These are phyloP conservation scores for Parietaria judaica DNA, from an alignment of 306 rosid species.

Conservation along the genomic window DNA sequence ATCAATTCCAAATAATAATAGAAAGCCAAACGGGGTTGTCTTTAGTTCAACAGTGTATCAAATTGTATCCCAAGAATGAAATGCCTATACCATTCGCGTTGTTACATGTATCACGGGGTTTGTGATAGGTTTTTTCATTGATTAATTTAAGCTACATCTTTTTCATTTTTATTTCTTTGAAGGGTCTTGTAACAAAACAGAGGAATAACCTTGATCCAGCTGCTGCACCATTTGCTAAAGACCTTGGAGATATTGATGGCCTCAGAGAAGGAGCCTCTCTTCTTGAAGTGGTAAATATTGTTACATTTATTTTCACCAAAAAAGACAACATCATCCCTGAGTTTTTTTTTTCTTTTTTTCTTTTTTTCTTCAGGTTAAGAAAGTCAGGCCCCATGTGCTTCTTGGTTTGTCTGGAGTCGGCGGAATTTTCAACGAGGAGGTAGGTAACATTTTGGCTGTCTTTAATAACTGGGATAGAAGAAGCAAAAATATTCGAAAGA, in stretches of 20 bases:
- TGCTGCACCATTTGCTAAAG: slow-evolving; percentile 89
- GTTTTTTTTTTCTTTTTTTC: background rate
- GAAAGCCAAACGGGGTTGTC: background rate
- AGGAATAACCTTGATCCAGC: slow-evolving; percentile 72
- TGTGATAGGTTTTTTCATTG: background rate
- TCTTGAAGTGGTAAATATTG: slow-evolving; percentile 81
- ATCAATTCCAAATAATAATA: background rate
- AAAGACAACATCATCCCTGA: slow-evolving; percentile 16
- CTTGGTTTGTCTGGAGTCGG: slow-evolving; percentile 99
- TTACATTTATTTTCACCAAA: background rate
- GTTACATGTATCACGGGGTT: slow-evolving; percentile 3
- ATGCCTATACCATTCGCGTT: background rate
- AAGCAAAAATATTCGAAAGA: no score
- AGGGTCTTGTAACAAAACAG: slow-evolving; percentile 91
- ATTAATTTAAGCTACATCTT: background rate
- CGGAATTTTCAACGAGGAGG: slow-evolving; percentile 91
- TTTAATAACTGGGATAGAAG: slow-evolving; percentile 1
- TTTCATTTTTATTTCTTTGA: slow-evolving; percentile 33
- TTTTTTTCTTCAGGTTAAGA: slow-evolving; percentile 57
- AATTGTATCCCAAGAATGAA: no score
- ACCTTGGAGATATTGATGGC: slow-evolving; percentile 58
- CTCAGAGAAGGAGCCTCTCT: slow-evolving; percentile 83
- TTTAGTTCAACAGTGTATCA: background rate
- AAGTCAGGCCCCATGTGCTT: slow-evolving; percentile 85
- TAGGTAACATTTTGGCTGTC: slow-evolving; percentile 24